phyloP scores from a whole-genome alignment of 2,329 filamentous ascomycete genomes.

The Fusarium agapanthi region DNA sequence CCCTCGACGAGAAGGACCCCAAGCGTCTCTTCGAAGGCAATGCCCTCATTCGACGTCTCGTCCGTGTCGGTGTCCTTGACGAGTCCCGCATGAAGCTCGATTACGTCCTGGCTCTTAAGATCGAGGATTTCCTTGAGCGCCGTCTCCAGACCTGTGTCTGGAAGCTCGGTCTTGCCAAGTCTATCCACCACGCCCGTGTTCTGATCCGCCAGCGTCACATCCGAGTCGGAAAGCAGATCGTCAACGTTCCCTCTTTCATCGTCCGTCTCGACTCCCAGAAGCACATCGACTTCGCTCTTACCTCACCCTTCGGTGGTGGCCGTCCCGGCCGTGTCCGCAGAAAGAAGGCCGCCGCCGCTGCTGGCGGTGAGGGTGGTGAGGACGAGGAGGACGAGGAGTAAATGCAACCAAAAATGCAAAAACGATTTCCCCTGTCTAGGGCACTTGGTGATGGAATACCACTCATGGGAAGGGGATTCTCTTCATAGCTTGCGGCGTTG shows the following conservation, averaged over 20 bases:
- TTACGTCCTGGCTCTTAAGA: slow-evolving; percentile 99
- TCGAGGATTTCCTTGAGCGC: slow-evolving; percentile 99
- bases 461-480: slow-evolving; percentile 52
- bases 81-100: slow-evolving; percentile 99
- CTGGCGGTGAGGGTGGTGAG: slow-evolving; percentile 81
- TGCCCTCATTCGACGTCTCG: slow-evolving; percentile 99
- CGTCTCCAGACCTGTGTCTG: slow-evolving; percentile 99
- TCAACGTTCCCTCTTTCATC: slow-evolving; percentile 99
- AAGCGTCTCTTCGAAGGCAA: slow-evolving; percentile 99
- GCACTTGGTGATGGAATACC: slow-evolving; percentile 47
- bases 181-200: slow-evolving; percentile 99
- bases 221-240: slow-evolving; percentile 99
- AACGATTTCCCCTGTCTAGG: slow-evolving; percentile 44
- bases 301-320: slow-evolving; percentile 96
- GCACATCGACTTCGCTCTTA: slow-evolving; percentile 99
- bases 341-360: slow-evolving; percentile 99
- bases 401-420: slow-evolving; percentile 50
- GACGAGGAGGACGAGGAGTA: slow-evolving; percentile 88
- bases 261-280: slow-evolving; percentile 99
- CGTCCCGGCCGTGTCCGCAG: slow-evolving; percentile 97
- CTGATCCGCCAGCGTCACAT: slow-evolving; percentile 99
- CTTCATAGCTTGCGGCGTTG: slow-evolving; percentile 63
- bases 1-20: slow-evolving; percentile 99
- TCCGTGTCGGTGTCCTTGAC: slow-evolving; percentile 99
- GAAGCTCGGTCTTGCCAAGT: slow-evolving; percentile 99